Evolutionary conservation across 78 protist species (phyloP).

Genomic region (Dictyostelium discoideum): dicty_2.7 NC_007088.5:6153001-6153500

Average conservation of each 20-base stretch:
- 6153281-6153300: too few relatives aligned
- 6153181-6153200: neutral
- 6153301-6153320: too few relatives aligned
- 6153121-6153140: constrained; percentile 68
- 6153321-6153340: too few relatives aligned
- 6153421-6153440: too few relatives aligned
- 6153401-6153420: too few relatives aligned
- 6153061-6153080: constrained; percentile 26
- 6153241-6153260: neutral
- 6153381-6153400: too few relatives aligned
- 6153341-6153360: too few relatives aligned
- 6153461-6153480: too few relatives aligned
- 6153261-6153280: neutral
- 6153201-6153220: neutral
- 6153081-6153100: constrained; percentile 61
- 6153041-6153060: constrained; percentile 25
- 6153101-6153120: constrained; percentile 63
- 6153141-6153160: constrained; percentile 42
- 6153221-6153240: neutral
- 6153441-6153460: too few relatives aligned
- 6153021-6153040: constrained; percentile 58
- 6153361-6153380: too few relatives aligned
- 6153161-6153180: neutral
- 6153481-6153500: too few relatives aligned
- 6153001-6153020: constrained; percentile 62